Evolutionary conservation across 2,329 filamentous ascomycete species (phyloP), one percentile per base, ranked within the genome.

Genomic region (Ophiobolus disseminans): DNA sequence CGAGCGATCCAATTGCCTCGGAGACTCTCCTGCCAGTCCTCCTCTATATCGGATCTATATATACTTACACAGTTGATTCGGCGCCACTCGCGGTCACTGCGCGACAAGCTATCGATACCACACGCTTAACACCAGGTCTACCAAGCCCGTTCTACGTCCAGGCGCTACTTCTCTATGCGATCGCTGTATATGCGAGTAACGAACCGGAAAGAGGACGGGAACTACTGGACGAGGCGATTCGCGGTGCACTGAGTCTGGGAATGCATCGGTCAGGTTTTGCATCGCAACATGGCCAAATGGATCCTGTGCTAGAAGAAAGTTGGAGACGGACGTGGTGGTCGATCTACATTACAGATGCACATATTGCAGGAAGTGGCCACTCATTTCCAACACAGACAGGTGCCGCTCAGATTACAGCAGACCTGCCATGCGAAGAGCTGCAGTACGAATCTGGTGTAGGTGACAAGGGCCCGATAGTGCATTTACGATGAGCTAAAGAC

Each of bases 281-380:
- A 0, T 73, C 76, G 0, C 72, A 78, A 4, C 78, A 89, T 61
- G 85, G 87, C 10, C 76, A 79, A 20, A 83, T 83, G 3, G 82
- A 87, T 49, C 78, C 83, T 0, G 77, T 90, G 1, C 68, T 91
- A 3, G 88, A 91, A 66, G 91, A 96, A 72, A 90, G 87, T 69
- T 87, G 89, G 82, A 83, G 90, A 14, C 80, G 91, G 40, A 96
- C 91, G 1, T 96, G 90, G 91, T 96, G 91, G 91, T 90, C 83
- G 62, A 55, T 89, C 4, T 91, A 88, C 63, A 80, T 90, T 17
- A 82, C 90, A 4, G 90, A 95, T 68, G 88, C 86, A 38, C 87
- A 94, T 80, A 81, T 94, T 52, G 89, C 90, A 3, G 89, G 89
- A 2, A 85, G 94, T 57, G 88, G 87, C 53, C 82, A 85, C 19